Base-by-base conservation (phyloP, 176 grass and related monocot genomes). In the Aegilops sharonensis region DNA sequence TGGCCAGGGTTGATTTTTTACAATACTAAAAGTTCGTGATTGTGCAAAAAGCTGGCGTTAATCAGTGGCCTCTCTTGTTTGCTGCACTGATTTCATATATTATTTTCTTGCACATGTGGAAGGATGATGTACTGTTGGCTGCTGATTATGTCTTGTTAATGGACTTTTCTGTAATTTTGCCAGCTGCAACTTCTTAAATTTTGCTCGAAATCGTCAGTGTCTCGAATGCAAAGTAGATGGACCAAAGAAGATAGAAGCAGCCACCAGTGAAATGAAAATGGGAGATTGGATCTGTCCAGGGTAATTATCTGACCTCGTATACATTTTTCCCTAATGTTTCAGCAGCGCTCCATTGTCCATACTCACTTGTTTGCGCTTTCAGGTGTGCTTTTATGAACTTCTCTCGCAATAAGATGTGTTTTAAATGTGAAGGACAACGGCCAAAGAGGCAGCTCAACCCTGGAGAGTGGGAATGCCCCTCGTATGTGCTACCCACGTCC, bases 321-420 rank as follows among this genome's bases (percentile, higher is more conserved):
- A n/a, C 18, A 59, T 11, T 73, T 84, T 47, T 3, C 32, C 80
- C 12, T 62, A 32, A 50, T 48, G 48, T 20, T 81, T 75, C 71
- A 72, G 67, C 50, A 54, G 15, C 64, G 31, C 81, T 72, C 70
- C 43, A 75, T 70, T 59, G 75, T 32, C 69, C 30, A 72, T 50
- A 56, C 32, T 83, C 36, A 66, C 75, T 84, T 87, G 7, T 79
- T 47, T 90, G 59, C 9, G 20, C n/a, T 48, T 75, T 57, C 86
- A 99, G 97, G 68, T 97, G 94, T 13, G 35, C 91, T 30, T 97
- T 91, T 83, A 93, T 99, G 94, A 99, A 99, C 63, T 99, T 93
- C 18, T 39, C 94, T 75, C 87, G 94, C 77, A 99, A 97, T 29
- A 97, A 62, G 78, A 68, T 40, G 27, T 99, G 97, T 77, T 91